phyloP scores from a whole-genome alignment of 495 filamentous ascomycete genomes.

The Daldinia bambusicola region DNA sequence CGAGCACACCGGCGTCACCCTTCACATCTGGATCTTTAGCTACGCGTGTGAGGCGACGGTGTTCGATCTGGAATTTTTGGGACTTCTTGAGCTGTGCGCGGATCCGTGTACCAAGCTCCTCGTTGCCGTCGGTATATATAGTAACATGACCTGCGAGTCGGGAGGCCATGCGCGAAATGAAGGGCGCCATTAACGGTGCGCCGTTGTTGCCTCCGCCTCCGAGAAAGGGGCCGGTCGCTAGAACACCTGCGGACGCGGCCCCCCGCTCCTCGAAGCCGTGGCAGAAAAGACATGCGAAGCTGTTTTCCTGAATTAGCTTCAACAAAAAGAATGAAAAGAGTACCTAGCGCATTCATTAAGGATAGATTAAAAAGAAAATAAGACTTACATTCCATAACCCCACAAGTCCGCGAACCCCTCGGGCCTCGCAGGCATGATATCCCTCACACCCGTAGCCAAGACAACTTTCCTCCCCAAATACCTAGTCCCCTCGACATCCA shows the following conservation, averaged over 20 bases:
- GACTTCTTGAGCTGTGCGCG: slow-evolving; percentile 27
- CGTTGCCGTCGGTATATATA: slow-evolving; percentile 46
- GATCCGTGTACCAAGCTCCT: slow-evolving; percentile 21
- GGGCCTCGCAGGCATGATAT: slow-evolving; percentile 48
- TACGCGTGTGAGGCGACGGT: slow-evolving; percentile 33
- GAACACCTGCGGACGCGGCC: slow-evolving; percentile 38
- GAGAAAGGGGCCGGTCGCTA: slow-evolving; percentile 39
- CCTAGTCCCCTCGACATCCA: slow-evolving; percentile 44
- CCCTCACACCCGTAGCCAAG: slow-evolving; percentile 59
- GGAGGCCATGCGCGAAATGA: slow-evolving; percentile 38
- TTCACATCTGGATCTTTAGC: slow-evolving; percentile 35
- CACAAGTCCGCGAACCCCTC: slow-evolving; percentile 55
- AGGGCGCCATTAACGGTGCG: slow-evolving; percentile 28
- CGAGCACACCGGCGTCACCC: slow-evolving; percentile 37
- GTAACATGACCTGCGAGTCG: slow-evolving; percentile 34
- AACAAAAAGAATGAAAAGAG: not conserved
- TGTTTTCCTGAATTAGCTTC: slow-evolving; percentile 4
- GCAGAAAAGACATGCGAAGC: slow-evolving; percentile 51
- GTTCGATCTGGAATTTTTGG: slow-evolving; percentile 35
- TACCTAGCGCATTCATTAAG: too few relatives aligned
- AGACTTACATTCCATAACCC: slow-evolving; percentile 54
- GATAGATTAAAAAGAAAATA: too few relatives aligned
- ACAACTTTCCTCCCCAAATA: slow-evolving; percentile 60
- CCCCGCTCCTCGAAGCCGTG: slow-evolving; percentile 49
- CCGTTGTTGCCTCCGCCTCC: slow-evolving; percentile 3